Evolutionary conservation across 805 yeast genomes (phyloP).

Genomic region (Candida takata): DNA sequence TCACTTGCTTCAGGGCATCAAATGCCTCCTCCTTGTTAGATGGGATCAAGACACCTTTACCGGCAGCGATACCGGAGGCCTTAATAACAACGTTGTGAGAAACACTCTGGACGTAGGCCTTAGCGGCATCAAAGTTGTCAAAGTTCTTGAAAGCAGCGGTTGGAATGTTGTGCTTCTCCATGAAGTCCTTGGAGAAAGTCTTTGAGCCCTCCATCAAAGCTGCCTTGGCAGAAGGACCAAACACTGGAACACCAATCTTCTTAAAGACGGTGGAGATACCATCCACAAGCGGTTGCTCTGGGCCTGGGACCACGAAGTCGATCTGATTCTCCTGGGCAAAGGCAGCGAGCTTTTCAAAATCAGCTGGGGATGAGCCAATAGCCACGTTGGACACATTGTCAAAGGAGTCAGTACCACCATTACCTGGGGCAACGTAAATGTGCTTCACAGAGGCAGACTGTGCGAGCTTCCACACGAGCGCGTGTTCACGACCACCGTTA

Average conservation of each 20-base stretch:
- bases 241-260: conserved; percentile 86
- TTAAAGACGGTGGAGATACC: conserved; percentile 73
- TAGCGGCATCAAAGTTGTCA: conserved; percentile 69
- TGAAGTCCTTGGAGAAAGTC: conserved; percentile 87
- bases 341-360: conserved; percentile 61
- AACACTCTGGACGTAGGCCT: conserved; percentile 53
- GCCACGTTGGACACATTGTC: conserved; percentile 63
- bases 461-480: conserved; percentile 83
- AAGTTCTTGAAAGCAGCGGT: conserved; percentile 89
- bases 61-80: conserved; percentile 98
- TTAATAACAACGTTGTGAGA: conserved; percentile 82
- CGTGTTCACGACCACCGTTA: conserved; percentile 99
- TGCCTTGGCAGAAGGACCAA: conserved; percentile 91
- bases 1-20: conserved; percentile 75
- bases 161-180: conserved; percentile 88
- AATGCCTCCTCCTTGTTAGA: conserved; percentile 75
- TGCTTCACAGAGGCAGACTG: conserved; percentile 67
- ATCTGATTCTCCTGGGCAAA: conserved; percentile 68
- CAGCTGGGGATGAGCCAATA: conserved; percentile 54
- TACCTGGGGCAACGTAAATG: conserved; percentile 93
- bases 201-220: conserved; percentile 97
- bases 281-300: conserved; percentile 98
- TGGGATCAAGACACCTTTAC: conserved; percentile 97
- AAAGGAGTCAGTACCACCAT: conserved; percentile 76
- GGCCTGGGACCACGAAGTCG: conserved; percentile 87